Percentiles rank a stretch among this genome's conserved stretches.
These are phyloP conservation scores for Coccomyxa sp. DNA, from an alignment of 139 green algal genomes.

Conservation along the genomic window DNA sequence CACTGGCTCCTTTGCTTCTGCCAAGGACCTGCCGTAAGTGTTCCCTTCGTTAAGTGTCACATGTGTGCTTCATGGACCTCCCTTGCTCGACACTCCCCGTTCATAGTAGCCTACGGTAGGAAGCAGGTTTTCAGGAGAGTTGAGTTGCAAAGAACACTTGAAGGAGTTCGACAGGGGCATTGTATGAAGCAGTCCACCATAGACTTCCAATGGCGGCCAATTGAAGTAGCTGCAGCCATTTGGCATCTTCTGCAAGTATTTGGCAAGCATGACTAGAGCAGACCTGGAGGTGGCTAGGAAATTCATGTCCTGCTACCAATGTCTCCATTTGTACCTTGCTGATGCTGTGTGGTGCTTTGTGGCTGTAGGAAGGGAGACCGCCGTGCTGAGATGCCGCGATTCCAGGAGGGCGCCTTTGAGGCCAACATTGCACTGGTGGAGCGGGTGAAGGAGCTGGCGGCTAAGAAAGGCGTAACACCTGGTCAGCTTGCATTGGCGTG, in stretches of 20 bases:
- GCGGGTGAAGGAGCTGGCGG: constrained; percentile 43
- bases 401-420: constrained; percentile 8
- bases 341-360: too few relatives aligned
- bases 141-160: too few relatives aligned
- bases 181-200: too few relatives aligned
- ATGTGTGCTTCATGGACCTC: too few relatives aligned
- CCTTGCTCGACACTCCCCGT: too few relatives aligned
- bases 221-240: background rate
- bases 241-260: background rate
- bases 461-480: constrained; percentile 52
- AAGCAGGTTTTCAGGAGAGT: too few relatives aligned
- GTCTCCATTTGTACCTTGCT: too few relatives aligned
- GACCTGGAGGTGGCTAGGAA: background rate
- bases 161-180: too few relatives aligned
- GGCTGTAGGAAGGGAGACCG: background rate
- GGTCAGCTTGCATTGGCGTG: constrained; percentile 75
- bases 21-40: constrained; percentile 11
- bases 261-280: background rate
- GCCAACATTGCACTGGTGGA: constrained; percentile 65
- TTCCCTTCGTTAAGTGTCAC: background rate
- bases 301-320: background rate
- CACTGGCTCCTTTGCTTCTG: constrained; percentile 23
- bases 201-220: too few relatives aligned
- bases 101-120: too few relatives aligned
- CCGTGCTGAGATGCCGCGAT: constrained; percentile 14